A percentile compares a stretch with the other conserved stretches of the same genome.
phyloP scores from a whole-genome alignment of 768 basidiomycete genomes.

The Candolleomyces eurysporus region DNA sequence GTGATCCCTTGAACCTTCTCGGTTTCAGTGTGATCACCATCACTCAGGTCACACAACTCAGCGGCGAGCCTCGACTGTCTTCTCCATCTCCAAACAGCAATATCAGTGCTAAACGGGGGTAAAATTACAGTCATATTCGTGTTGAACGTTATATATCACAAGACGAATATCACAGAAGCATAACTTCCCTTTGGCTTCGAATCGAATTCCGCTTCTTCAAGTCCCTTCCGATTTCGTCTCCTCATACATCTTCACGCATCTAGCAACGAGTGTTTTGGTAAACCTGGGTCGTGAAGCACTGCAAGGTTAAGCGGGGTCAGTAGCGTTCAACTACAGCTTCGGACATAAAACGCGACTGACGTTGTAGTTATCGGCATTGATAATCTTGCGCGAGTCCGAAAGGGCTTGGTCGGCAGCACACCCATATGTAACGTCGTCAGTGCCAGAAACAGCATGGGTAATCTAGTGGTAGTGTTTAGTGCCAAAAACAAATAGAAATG shows the following conservation, averaged over 20 bases:
- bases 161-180: too few species aligned
- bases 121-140: too few species aligned
- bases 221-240: background rate
- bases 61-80: too few species aligned
- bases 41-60: too few species aligned
- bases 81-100: too few species aligned
- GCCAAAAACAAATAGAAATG: background rate
- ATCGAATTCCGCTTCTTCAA: background rate
- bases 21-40: too few species aligned
- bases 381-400: conserved; percentile 27
- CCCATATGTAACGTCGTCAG: conserved; percentile 41
- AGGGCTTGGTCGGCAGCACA: conserved; percentile 39
- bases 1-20: too few species aligned
- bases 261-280: conserved; percentile 32
- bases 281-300: conserved; percentile 48
- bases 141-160: too few species aligned
- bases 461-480: conserved; percentile 20
- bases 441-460: conserved; percentile 40
- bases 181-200: too few species aligned
- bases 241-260: background rate
- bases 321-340: background rate
- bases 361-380: conserved; percentile 50
- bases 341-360: conserved; percentile 20
- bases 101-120: too few species aligned
- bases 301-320: background rate